Conservation (phyloP, 2,329 filamentous ascomycete genomes). For the Trematosphaeria pertusa region DNA sequence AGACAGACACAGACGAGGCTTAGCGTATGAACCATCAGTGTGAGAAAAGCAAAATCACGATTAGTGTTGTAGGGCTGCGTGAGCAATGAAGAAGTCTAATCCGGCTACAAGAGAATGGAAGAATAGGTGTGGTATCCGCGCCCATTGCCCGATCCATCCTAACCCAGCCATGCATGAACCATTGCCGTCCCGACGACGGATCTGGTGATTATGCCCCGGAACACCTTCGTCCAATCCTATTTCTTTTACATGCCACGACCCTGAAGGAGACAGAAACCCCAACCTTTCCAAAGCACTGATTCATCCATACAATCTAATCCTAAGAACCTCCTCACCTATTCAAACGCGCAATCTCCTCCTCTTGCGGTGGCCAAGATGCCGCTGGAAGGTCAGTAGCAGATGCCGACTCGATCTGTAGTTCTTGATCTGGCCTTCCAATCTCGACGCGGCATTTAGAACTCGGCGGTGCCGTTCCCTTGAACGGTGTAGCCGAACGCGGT, state of each 20-base stretch:
- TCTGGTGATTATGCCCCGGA: too few relatives aligned
- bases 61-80: slow-evolving; percentile 23
- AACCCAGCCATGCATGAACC: too few relatives aligned
- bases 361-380: slow-evolving; percentile 31
- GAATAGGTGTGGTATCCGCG: slow-evolving; percentile 1
- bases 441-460: slow-evolving; percentile 43
- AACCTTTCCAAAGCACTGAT: too few relatives aligned
- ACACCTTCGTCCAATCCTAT: too few relatives aligned
- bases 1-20: too few relatives aligned
- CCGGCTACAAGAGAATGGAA: slow-evolving; percentile 18
- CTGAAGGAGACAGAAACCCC: not conserved
- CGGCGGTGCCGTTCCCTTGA: slow-evolving; percentile 48
- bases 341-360: slow-evolving; percentile 23
- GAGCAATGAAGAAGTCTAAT: slow-evolving; percentile 33
- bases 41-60: slow-evolving; percentile 8
- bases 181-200: too few relatives aligned
- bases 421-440: slow-evolving; percentile 20
- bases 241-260: not conserved
- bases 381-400: slow-evolving; percentile 12
- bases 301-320: slow-evolving; percentile 35
- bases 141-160: not conserved
- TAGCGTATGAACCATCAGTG: not conserved
- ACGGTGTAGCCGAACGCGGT: slow-evolving; percentile 52
- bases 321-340: slow-evolving; percentile 2
- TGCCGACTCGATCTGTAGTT: slow-evolving; percentile 13